phyloP scores from a whole-genome alignment of 345 rosid genomes.

The Gossypium turneri region DNA sequence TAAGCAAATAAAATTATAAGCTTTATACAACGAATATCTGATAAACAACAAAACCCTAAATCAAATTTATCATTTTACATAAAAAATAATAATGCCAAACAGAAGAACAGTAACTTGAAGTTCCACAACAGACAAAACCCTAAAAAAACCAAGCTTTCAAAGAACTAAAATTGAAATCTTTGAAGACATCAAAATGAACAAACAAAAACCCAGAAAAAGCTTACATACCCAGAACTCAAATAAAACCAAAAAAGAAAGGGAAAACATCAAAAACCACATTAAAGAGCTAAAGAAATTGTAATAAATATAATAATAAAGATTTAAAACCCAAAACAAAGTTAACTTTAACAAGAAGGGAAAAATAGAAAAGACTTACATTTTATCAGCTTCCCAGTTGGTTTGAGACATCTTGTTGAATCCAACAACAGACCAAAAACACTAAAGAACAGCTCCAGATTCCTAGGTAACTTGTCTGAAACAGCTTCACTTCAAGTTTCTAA shows the following conservation, averaged over 20 bases:
- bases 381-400: conserved; percentile 99
- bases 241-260: conserved; percentile 14
- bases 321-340: background rate
- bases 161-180: conserved; percentile 21
- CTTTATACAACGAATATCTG: background rate
- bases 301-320: background rate
- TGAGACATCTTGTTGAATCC: conserved; percentile 57
- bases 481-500: conserved; percentile 27
- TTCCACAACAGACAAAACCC: conserved; percentile 28
- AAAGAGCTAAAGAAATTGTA: too few species aligned
- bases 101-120: too few species aligned
- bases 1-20: conserved; percentile 1
- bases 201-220: conserved; percentile 25
- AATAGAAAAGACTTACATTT: conserved; percentile 67
- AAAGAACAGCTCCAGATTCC: conserved; percentile 38
- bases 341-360: background rate
- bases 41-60: background rate
- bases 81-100: too few species aligned
- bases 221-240: conserved; percentile 28
- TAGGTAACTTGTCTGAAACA: conserved; percentile 19
- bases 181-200: conserved; percentile 11
- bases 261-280: background rate
- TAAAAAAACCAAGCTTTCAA: conserved; percentile 17
- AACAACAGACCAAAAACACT: conserved; percentile 32
- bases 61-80: too few species aligned